Evolutionary conservation across 2,329 filamentous ascomycete genomes (phyloP).

Genomic region (Calonectria multiphialidica): DNA sequence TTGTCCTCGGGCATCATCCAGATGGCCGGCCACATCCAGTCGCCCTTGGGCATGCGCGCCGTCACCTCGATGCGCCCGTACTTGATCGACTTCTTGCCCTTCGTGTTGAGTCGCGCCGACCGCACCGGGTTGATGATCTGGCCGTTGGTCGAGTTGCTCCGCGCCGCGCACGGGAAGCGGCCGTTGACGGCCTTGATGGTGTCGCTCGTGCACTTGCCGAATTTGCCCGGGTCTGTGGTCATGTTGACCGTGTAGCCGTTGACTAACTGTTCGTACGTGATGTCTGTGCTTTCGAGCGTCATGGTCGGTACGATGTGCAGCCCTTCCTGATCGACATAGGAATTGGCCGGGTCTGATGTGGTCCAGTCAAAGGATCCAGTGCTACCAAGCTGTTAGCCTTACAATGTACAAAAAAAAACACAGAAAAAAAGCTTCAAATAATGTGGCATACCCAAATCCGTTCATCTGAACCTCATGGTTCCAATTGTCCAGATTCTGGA

Average conservation of each 20-base stretch:
- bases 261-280: conserved; percentile 49
- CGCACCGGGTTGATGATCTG: conserved; percentile 62
- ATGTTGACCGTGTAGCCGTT: conserved; percentile 58
- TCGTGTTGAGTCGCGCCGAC: conserved; percentile 57
- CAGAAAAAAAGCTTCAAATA: neutral
- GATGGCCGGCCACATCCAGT: conserved; percentile 67
- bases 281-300: conserved; percentile 47
- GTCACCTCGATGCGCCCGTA: conserved; percentile 67
- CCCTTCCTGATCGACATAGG: conserved; percentile 58
- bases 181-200: conserved; percentile 25
- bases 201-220: conserved; percentile 53
- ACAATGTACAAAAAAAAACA: rapidly evolving
- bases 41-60: conserved; percentile 63
- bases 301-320: conserved; percentile 65
- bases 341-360: conserved; percentile 58
- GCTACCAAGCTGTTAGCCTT: conserved; percentile 20
- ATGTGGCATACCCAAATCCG: conserved; percentile 51
- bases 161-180: conserved; percentile 49
- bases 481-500: conserved; percentile 56
- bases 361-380: conserved; percentile 65
- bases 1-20: conserved; percentile 58
- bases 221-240: conserved; percentile 48
- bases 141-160: conserved; percentile 57
- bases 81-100: conserved; percentile 58
- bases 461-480: conserved; percentile 56